Evolutionary conservation across 2,329 filamentous ascomycete species (phyloP), one percentile per base, ranked within the genome.

Genomic region (Aspergillus sp.): DNA sequence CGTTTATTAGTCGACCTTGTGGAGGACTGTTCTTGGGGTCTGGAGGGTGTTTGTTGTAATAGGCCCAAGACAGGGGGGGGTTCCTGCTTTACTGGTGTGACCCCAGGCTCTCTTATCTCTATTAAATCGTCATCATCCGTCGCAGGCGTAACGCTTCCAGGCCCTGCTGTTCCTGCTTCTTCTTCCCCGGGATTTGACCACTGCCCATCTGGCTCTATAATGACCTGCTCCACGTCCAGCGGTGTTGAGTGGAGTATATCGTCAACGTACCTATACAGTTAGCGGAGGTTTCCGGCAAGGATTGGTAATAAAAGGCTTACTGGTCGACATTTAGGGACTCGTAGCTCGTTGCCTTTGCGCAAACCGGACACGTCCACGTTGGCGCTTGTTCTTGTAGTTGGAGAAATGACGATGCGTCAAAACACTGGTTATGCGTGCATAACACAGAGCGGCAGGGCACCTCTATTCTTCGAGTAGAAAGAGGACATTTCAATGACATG

Each of bases 301-400:
- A 49, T 8, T 11, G 8, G 4, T 17, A 12, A 49, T 22, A 22
- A 24, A 40, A 39, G 45, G 77, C 86, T 75, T 80, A 95, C 85
- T 95, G 89, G 66, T 99, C 95, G 30, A 98, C 86, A 11, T 91
- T 91, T 22, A 99, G 78, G 48, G 85, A 87, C 51, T 93, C 89
- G 73, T 91, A 99, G 0, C 87, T 86, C 2, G 92, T 88, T 0
- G 85, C 77, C 69, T 93, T 96, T 74, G 89, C 93, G 79, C 95
- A 99, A 20, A 97, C 88, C 0, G 95, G 95, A 68, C 95, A 99
- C n/a, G 87, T 82, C 95, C 95, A 99, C 17, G 95, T 96, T 0
- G 95, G 95, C 0, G 91, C 93, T 78, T 99, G 95, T 72, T 98
- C 92, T 72, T 98, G 93, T 27, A 99, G 78, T 67, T 96, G 91